Conservation (phyloP, 257 asterid species). For the Solanum pinnatisectum region DNA sequence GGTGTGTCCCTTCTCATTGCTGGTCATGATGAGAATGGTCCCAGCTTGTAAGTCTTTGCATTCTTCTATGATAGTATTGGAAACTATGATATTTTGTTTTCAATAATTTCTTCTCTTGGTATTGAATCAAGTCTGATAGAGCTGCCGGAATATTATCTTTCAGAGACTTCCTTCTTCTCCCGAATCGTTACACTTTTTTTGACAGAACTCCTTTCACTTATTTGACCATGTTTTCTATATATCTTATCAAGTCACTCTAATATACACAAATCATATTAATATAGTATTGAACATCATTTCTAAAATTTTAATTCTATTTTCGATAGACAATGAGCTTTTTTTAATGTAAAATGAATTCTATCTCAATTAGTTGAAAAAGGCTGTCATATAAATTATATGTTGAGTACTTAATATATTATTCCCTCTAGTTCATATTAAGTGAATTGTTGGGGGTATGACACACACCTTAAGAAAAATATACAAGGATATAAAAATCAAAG, state of each 20-base stretch:
- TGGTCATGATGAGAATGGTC: slow-evolving; percentile 92
- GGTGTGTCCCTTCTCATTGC: slow-evolving; percentile 93
- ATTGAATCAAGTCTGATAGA: neutral
- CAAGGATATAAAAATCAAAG: neutral
- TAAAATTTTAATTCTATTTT: neutral
- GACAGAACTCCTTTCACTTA: neutral
- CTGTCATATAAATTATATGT: neutral
- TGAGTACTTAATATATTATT: neutral
- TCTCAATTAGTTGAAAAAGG: neutral
- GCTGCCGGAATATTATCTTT: neutral
- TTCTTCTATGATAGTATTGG: neutral
- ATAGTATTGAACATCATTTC: neutral
- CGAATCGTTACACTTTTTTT: neutral
- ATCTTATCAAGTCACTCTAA: neutral
- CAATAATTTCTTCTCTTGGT: neutral
- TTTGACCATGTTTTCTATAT: neutral
- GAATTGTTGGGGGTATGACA: neutral
- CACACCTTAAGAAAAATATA: neutral
- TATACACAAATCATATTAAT: neutral
- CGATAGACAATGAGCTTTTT: neutral
- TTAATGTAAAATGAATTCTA: neutral
- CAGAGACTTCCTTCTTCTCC: neutral
- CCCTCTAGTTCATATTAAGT: neutral
- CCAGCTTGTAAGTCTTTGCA: slow-evolving; percentile 61
- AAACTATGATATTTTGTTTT: neutral